phyloP scores from a whole-genome alignment of 2,329 filamentous ascomycete species.

The Botryotinia calthae region DNA sequence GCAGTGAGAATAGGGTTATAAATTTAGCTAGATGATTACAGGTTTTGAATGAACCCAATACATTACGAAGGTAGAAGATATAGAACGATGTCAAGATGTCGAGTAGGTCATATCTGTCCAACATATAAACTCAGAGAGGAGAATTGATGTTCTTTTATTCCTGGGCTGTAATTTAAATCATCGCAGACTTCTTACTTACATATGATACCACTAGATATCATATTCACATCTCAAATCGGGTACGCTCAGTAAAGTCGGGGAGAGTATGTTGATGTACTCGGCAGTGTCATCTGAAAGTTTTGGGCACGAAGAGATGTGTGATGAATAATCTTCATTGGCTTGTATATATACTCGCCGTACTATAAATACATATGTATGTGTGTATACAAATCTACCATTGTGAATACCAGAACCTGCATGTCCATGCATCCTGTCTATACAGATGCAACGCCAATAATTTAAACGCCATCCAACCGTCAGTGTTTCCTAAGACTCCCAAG shows the following conservation, averaged over 20 bases:
- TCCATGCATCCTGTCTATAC: neutral
- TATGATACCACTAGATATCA: neutral
- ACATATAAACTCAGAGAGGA: accelerated
- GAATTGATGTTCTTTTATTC: neutral
- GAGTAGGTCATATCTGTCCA: accelerated
- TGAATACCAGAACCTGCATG: neutral
- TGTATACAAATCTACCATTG: neutral
- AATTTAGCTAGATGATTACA: neutral
- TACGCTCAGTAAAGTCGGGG: too few species aligned
- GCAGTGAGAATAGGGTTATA: accelerated
- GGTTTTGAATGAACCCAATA: neutral
- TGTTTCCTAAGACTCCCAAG: constrained; percentile 13
- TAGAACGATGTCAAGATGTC: neutral
- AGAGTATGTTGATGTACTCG: neutral
- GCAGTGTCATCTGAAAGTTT: too few species aligned
- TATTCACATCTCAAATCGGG: accelerated
- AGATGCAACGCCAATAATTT: neutral
- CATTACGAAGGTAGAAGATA: neutral
- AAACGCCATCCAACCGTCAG: neutral
- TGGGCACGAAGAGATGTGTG: neutral
- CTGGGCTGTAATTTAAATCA: accelerated
- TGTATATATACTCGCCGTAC: neutral
- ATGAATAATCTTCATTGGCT: neutral
- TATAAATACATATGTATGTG: neutral
- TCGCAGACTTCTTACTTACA: neutral